Evolutionary conservation across 345 rosid genomes (phyloP).

Genomic region (Eucalyptus grandis): DNA sequence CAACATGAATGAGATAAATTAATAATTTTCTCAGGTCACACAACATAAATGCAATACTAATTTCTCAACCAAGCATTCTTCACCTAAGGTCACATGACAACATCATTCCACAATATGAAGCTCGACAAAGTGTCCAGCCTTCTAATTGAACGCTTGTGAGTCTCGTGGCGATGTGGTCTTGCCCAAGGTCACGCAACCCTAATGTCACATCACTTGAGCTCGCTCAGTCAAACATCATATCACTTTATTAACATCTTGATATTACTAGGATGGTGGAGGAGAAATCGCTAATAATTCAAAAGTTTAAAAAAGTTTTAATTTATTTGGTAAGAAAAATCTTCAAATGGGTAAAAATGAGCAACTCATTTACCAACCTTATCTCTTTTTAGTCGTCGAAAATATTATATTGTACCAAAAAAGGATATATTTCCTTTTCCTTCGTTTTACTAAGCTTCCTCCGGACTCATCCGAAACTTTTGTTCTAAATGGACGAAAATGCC

Average conservation of each 20-base stretch:
- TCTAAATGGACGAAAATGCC: background rate
- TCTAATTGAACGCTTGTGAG: fast-evolving
- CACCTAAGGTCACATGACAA: fast-evolving
- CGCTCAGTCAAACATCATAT: background rate
- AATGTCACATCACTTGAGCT: background rate
- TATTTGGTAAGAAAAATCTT: background rate
- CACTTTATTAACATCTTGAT: background rate
- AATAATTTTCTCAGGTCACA: background rate
- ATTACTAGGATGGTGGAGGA: background rate
- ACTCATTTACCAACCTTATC: background rate
- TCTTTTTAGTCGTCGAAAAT: background rate
- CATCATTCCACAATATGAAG: background rate
- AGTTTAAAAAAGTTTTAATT: background rate
- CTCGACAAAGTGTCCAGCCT: background rate
- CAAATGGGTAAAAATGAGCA: background rate
- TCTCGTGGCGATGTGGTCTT: background rate
- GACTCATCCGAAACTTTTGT: background rate
- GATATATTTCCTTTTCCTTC: background rate
- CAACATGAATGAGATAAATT: fast-evolving
- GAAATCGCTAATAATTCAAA: background rate
- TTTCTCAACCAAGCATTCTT: background rate
- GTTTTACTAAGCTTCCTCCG: background rate
- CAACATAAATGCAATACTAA: background rate
- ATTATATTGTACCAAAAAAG: background rate
- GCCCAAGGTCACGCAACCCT: fast-evolving